Conservation (phyloP, 1,139 yeast genomes). For the Meyerozyma elateridarum region DNA sequence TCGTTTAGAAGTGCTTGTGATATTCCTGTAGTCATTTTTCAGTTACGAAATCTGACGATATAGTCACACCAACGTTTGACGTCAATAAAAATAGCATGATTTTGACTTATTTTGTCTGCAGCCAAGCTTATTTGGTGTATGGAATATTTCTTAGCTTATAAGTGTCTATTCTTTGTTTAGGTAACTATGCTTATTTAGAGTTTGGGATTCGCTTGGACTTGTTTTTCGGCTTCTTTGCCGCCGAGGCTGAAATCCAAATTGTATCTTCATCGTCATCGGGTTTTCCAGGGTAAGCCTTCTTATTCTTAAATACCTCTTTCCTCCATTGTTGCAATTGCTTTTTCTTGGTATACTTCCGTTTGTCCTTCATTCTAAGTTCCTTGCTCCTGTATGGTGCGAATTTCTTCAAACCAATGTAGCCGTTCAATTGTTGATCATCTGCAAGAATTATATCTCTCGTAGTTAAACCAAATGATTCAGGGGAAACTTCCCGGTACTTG, state of each 20-base stretch:
- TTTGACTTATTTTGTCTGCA: neutral
- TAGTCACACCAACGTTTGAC: no score
- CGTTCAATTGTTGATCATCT: slow-evolving; percentile 80
- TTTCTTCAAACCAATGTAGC: slow-evolving; percentile 81
- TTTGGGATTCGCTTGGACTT: no score
- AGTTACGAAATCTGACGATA: no score
- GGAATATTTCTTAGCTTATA: no score
- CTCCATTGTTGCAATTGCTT: slow-evolving; percentile 88
- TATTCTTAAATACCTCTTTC: slow-evolving; percentile 66
- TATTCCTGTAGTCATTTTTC: no score
- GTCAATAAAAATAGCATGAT: no score
- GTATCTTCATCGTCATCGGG: slow-evolving; percentile 29
- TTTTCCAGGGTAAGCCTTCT: slow-evolving; percentile 50
- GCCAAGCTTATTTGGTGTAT: no score
- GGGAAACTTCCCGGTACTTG: slow-evolving; percentile 91
- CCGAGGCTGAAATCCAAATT: slow-evolving; percentile 30
- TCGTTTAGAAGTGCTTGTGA: no score
- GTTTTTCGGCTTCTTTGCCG: neutral
- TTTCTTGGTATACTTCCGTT: slow-evolving; percentile 77
- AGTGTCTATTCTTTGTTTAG: no score
- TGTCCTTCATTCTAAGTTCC: slow-evolving; percentile 71
- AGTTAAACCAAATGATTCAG: slow-evolving; percentile 85
- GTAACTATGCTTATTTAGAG: neutral
- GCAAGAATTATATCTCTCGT: slow-evolving; percentile 87
- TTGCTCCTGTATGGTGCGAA: slow-evolving; percentile 87